Base-by-base conservation (phyloP, 2,329 filamentous ascomycete species). In the Elsinoe ampelina region DNA sequence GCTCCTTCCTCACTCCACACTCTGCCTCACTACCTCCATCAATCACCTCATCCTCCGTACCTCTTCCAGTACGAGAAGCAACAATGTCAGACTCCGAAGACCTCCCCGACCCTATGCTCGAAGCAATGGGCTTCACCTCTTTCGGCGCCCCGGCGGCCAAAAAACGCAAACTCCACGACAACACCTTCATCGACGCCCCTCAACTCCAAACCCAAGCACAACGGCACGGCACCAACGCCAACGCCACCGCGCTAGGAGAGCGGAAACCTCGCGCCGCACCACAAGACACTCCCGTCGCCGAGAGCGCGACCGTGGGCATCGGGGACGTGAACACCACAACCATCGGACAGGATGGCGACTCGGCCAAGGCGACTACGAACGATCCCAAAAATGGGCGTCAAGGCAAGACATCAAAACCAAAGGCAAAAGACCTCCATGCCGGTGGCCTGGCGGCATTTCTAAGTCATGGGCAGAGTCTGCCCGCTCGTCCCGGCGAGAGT, bases 41-140 rank as follows among this genome's bases (percentile, higher is more conserved):
- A 5, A n/a, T 34, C 22, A 48, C 2, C 10, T 22, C 11, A 3
- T 22, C 8, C 5, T 5, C 22, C 22, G 5, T 22, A 22, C 22
- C 22, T 22, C 3, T 5, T 22, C 5, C 22, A 22, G 3, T 2
- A 22, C 22, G 3, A 3, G 3, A 5, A 22, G 22, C 5, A 5
- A 5, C 3, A 22, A 52, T 52, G 48, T 52, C 48, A 39, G 48
- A 52, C n/a, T 19, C 48, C 7, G 34, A 52, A 36, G 34, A 39
- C 60, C 73, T 74, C n/a, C 65, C 72, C 17, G 75, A 79, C 50
- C 72, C 73, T 54, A 82, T 88, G 68, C 83, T 83, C 19, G 79
- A 80, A 41, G 77, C 80, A 47, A 85, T 90, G 83, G 87, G 87
- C 61, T 90, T 90, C 70, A 79, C 83, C 7, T 78, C 80, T 58